These are phyloP conservation scores for Scenedesmus sp. DNA, from an alignment of 163 green algal species.

Conservation along the genomic window DNA sequence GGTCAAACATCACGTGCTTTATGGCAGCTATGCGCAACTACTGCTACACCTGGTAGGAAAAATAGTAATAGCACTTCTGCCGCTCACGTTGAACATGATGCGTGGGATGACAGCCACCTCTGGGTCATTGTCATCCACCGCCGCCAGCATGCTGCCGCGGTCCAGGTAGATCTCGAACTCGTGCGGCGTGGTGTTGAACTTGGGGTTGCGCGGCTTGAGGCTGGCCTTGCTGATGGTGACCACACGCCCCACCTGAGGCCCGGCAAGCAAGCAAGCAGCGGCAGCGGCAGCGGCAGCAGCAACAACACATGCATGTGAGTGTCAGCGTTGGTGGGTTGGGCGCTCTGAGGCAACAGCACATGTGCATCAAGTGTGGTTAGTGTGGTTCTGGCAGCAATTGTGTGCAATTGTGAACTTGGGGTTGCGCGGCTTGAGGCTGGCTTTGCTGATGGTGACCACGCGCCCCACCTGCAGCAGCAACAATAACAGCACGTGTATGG, in stretches of 20 bases:
- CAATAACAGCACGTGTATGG: too few relatives aligned
- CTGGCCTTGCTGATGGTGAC: slow-evolving; percentile 90
- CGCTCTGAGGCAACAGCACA: not conserved
- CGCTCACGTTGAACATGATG: slow-evolving; percentile 83
- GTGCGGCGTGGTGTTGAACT: slow-evolving; percentile 76
- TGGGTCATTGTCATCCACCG: slow-evolving; percentile 70
- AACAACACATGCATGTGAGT: too few relatives aligned
- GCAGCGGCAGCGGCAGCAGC: not conserved
- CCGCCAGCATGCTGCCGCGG: slow-evolving; percentile 65
- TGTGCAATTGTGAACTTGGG: too few relatives aligned
- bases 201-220: slow-evolving; percentile 90
- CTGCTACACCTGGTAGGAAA: too few relatives aligned
- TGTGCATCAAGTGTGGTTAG: too few relatives aligned
- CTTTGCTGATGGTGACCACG: too few relatives aligned
- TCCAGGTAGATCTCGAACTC: slow-evolving; percentile 96
- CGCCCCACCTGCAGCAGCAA: too few relatives aligned
- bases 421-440: too few relatives aligned
- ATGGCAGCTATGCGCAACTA: too few relatives aligned
- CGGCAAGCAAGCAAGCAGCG: not conserved
- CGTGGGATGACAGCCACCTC: slow-evolving; percentile 80
- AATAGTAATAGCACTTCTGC: not conserved
- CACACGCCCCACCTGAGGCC: slow-evolving; percentile 63
- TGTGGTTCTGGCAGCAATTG: too few relatives aligned
- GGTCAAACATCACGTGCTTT: too few relatives aligned
- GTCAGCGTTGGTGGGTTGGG: not conserved